Evolutionary conservation across 768 basidiomycete genomes (phyloP).

Genomic region (Lactifluus echinatus): DNA sequence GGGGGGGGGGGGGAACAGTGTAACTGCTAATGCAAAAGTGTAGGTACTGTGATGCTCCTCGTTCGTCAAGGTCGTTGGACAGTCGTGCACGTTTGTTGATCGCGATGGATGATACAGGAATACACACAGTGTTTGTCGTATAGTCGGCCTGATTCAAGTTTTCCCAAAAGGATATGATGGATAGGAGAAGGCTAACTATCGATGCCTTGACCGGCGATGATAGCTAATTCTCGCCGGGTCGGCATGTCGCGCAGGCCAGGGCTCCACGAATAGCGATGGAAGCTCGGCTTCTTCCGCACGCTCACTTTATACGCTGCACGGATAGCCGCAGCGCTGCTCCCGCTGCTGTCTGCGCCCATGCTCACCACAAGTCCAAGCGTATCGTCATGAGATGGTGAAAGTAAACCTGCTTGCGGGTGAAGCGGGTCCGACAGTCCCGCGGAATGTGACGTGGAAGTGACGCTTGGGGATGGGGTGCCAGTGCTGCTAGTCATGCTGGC

Average conservation of each 20-base stretch:
- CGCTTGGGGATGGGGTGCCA: conserved; percentile 7
- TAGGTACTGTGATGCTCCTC: conserved; percentile 17
- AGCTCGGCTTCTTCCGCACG: conserved; percentile 37
- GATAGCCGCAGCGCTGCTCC: conserved; percentile 35
- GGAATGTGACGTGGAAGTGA: conserved; percentile 6
- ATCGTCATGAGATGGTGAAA: conserved; percentile 12
- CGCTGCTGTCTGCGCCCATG: conserved; percentile 6
- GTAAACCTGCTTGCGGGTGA: conserved; percentile 3
- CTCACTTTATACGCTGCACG: conserved; percentile 46
- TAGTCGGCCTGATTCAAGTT: conserved; percentile 2
- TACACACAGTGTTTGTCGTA: conserved; percentile 13
- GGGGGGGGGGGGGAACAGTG: neutral
- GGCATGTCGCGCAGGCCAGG: conserved; percentile 18
- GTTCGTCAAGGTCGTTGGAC: conserved; percentile 18
- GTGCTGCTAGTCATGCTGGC: neutral
- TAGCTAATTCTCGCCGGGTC: conserved; percentile 10
- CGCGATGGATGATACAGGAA: conserved; percentile 15
- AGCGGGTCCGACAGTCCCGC: conserved; percentile 6
- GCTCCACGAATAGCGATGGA: conserved; percentile 46
- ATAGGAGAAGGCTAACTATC: conserved; percentile 8
- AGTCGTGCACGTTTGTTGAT: conserved; percentile 15
- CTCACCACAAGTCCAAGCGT: conserved; percentile 13
- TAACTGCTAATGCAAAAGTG: conserved; percentile 16
- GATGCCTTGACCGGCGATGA: conserved; percentile 10
- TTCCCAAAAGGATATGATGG: neutral